Evolutionary conservation across 225 moss, liverwort and hornwort species (phyloP).

Genomic region (Antitrichia curtipendula): DNA sequence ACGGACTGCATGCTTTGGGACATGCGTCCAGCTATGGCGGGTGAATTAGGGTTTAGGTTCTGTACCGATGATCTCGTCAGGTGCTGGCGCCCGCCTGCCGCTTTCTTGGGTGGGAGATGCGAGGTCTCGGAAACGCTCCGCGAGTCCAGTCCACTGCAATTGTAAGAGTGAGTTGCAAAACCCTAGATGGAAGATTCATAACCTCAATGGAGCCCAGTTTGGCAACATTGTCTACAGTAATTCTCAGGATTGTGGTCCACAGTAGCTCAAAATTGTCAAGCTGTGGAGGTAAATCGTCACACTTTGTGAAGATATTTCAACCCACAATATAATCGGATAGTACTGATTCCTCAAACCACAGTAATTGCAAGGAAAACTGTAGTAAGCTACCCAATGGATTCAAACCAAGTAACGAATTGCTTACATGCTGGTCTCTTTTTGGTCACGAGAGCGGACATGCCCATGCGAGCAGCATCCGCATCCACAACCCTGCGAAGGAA

Average conservation of each 20-base stretch:
- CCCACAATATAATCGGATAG: neutral
- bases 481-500: slow-evolving; percentile 15
- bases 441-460: slow-evolving; percentile 4
- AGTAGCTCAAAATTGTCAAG: too few relatives aligned
- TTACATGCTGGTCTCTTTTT: slow-evolving; percentile 35
- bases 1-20: neutral
- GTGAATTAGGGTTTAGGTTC: neutral
- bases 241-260: too few relatives aligned
- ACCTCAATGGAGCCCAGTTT: neutral
- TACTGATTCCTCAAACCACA: neutral
- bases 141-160: slow-evolving; percentile 12
- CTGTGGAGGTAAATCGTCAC: neutral
- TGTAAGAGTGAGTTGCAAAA: neutral
- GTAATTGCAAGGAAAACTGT: neutral
- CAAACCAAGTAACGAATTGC: neutral
- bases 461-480: slow-evolving; percentile 34
- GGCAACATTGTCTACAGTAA: neutral
- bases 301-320: neutral
- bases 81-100: slow-evolving; percentile 8
- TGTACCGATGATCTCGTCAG: slow-evolving; percentile 29
- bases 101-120: neutral
- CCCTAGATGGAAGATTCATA: neutral
- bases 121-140: slow-evolving; percentile 32
- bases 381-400: neutral
- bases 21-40: neutral